Evolutionary conservation across 2,329 filamentous ascomycete genomes (phyloP).

Genomic region (Calonectria pseudoreteaudii): DNA sequence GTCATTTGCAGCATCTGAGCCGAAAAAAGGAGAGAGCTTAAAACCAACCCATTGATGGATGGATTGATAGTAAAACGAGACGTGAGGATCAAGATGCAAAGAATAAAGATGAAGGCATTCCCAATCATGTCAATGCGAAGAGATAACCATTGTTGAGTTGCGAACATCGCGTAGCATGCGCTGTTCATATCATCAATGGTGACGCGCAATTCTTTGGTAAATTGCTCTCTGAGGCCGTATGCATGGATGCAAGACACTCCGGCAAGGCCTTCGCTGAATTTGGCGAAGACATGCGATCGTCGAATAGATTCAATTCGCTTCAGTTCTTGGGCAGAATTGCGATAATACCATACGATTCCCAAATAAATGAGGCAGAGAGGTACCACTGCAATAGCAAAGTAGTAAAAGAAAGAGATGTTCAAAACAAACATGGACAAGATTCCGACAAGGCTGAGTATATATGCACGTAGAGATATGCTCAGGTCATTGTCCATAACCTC

Average conservation of each 20-base stretch:
- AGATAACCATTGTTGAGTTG: slow-evolving; percentile 91
- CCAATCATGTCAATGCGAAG: slow-evolving; percentile 87
- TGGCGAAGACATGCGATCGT: slow-evolving; percentile 80
- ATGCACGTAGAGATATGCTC: slow-evolving; percentile 91
- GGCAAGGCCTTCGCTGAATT: slow-evolving; percentile 88
- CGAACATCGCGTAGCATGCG: slow-evolving; percentile 92
- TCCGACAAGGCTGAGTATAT: slow-evolving; percentile 66
- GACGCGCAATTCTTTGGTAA: slow-evolving; percentile 75
- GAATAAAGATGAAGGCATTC: slow-evolving; percentile 85
- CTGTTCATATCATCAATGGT: slow-evolving; percentile 92
- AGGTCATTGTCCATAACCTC: slow-evolving; percentile 96
- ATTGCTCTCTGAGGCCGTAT: slow-evolving; percentile 85
- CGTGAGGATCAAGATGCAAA: slow-evolving; percentile 92
- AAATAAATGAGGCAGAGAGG: slow-evolving; percentile 81
- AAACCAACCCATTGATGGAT: slow-evolving; percentile 85
- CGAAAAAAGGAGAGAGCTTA: slow-evolving; percentile 88
- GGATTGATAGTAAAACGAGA: slow-evolving; percentile 87
- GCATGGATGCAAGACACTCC: slow-evolving; percentile 88
- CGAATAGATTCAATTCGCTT: slow-evolving; percentile 93
- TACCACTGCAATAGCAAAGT: slow-evolving; percentile 75
- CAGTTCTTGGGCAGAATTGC: slow-evolving; percentile 89
- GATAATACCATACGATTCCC: slow-evolving; percentile 86
- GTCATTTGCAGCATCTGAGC: slow-evolving; percentile 97
- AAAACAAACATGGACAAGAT: slow-evolving; percentile 86
- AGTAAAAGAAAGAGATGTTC: slow-evolving; percentile 94